Conservation (phyloP, 306 rosid genomes). For the Alnus glutinosa region DNA sequence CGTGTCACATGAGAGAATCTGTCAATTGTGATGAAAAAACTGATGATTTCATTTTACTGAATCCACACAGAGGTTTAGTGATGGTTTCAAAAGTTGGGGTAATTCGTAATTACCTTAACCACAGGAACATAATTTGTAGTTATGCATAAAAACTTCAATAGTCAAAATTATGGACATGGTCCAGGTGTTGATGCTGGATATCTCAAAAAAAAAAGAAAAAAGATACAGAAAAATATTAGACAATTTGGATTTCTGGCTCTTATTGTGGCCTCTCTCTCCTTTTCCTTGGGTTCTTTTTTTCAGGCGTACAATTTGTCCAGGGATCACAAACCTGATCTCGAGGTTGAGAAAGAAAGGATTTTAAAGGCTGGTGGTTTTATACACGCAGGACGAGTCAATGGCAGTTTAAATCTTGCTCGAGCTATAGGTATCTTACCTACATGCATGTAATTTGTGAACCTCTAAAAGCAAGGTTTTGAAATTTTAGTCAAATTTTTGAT, state of each 20-base stretch:
- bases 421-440: conserved; percentile 70
- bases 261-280: neutral
- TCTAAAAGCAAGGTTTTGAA: neutral
- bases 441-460: neutral
- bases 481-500: conserved; percentile 12
- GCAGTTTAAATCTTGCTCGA: conserved; percentile 95
- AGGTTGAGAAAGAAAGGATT: conserved; percentile 88
- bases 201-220: neutral
- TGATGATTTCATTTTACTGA: neutral
- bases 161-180: neutral
- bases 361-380: conserved; percentile 93
- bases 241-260: neutral
- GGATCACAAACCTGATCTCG: conserved; percentile 98
- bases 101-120: neutral
- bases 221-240: neutral
- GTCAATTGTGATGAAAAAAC: neutral
- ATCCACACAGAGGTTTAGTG: neutral
- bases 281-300: conserved; percentile 27
- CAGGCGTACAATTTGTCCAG: conserved; percentile 93
- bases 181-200: neutral
- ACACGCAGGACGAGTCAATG: conserved; percentile 96
- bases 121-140: neutral
- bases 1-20: neutral
- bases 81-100: neutral
- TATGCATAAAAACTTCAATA: neutral